Evolutionary conservation across 1,284 basidiomycete genomes (phyloP), one percentile per base, ranked within the genome.

Genomic region (Papiliotrema nemorosa): DNA sequence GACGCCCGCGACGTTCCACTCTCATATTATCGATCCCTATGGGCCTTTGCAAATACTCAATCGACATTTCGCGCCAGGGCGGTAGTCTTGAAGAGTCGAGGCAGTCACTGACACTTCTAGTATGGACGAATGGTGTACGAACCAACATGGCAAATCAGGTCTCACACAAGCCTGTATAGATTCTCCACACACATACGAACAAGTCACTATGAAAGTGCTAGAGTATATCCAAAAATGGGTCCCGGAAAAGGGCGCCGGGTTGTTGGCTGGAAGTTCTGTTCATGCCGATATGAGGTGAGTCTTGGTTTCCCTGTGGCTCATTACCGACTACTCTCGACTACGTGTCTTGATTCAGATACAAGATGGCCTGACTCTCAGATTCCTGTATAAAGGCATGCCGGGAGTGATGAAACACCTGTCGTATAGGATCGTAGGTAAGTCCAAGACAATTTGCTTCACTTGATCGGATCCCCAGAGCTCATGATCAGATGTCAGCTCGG

Each of bases 181-280:
- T 27, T 72, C 70, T 3, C 66, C 69, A 1, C 62, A 68, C 36
- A 63, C 66, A 0, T 76, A 76, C 51, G 69, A 69, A 2, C 52
- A 72, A 2, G 77, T 79, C 2, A 57, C 72, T 2, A 46, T 62
- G 10, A 65, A 67, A 7, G 67, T 80, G 0, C 59, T 76, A 2
- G 69, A 67, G 29, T 80, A 80, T 60, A 69, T 80, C 38, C 61
- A 71, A 44, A 71, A 72, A 37, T 75, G 78, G 60, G 64, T 80
- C 13, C 78, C 78, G 2, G 64, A 69, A 14, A 61, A 59, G 39
- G 67, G 74, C 12, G 60, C 67, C 0, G 78, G 75, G 4, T 61
- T 78, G 21, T 59, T 80, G 25, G 78, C 78, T 1, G 78, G 78
- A 1, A 78, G 72, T 60, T 70, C 73, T 0, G 78, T 80, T 0